Percentiles rank a stretch among this genome's conserved stretches.
These are phyloP conservation scores for Monilinia polystroma DNA, from an alignment of 2,329 filamentous ascomycete genomes.

Conservation along the genomic window DNA sequence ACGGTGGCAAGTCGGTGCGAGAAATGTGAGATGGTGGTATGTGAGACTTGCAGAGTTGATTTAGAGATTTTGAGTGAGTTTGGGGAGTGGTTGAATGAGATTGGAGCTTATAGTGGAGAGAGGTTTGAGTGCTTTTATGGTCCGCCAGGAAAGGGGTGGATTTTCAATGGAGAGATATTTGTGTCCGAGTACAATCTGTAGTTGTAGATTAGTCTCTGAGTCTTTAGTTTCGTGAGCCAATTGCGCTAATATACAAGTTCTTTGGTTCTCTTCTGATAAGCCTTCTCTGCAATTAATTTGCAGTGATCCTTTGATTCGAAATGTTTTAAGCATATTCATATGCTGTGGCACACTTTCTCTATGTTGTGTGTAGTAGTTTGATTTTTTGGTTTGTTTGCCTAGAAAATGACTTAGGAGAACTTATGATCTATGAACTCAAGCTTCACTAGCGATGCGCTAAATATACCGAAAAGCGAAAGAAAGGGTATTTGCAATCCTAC, in stretches of 20 bases:
- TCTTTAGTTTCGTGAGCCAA: background rate
- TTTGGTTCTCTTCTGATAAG: background rate
- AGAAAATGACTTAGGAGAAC: background rate
- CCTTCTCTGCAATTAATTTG: background rate
- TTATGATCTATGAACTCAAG: background rate
- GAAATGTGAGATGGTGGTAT: constrained; percentile 17
- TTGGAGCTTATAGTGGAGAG: background rate
- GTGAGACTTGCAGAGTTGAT: background rate
- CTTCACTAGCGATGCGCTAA: background rate
- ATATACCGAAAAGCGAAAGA: background rate
- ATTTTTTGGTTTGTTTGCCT: background rate
- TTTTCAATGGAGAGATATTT: background rate
- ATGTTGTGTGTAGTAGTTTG: background rate
- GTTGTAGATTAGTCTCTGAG: background rate
- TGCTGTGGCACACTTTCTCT: background rate
- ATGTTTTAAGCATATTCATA: background rate
- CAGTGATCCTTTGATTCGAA: background rate
- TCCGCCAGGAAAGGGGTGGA: background rate
- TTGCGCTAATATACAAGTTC: background rate
- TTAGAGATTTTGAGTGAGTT: constrained; percentile 1
- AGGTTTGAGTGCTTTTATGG: background rate
- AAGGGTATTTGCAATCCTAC: constrained; percentile 21
- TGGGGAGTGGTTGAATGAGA: background rate
- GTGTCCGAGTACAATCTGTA: background rate
- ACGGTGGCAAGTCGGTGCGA: background rate